Conservation (phyloP, 2,329 filamentous ascomycete species). For the Diplodia scrobiculata region DNA sequence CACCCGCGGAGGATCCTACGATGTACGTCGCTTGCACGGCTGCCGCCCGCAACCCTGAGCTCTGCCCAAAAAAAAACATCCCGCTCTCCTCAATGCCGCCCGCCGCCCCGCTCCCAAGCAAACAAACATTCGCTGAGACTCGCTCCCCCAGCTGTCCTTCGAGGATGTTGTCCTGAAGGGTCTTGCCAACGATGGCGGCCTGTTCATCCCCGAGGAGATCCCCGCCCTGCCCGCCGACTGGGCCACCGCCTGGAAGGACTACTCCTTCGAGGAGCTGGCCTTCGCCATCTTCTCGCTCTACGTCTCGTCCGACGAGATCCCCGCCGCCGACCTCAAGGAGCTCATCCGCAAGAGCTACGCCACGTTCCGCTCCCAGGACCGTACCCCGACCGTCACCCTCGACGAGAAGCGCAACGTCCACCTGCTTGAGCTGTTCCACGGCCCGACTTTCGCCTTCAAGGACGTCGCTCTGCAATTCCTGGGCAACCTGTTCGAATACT, state of each 20-base stretch:
- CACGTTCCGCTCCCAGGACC: slow-evolving; percentile 78
- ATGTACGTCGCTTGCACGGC: slow-evolving; percentile 47
- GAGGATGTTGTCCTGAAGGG: slow-evolving; percentile 90
- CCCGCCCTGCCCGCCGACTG: slow-evolving; percentile 65
- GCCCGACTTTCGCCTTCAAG: slow-evolving; percentile 90
- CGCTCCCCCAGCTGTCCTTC: slow-evolving; percentile 69
- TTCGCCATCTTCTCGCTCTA: slow-evolving; percentile 84
- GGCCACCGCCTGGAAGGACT: slow-evolving; percentile 71
- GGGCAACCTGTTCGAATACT: slow-evolving; percentile 94
- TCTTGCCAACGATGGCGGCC: slow-evolving; percentile 79
- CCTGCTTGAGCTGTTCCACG: slow-evolving; percentile 92
- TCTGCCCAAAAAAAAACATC: slow-evolving; percentile 13
- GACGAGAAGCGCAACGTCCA: slow-evolving; percentile 72
- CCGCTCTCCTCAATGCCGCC: slow-evolving; percentile 10
- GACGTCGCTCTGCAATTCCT: slow-evolving; percentile 92
- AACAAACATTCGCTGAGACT: slow-evolving; percentile 23
- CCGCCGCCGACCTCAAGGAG: slow-evolving; percentile 72
- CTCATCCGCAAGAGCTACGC: slow-evolving; percentile 86
- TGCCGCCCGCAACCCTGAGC: slow-evolving; percentile 5
- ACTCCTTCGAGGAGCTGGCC: slow-evolving; percentile 79
- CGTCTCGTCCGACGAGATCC: slow-evolving; percentile 82
- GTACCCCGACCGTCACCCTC: slow-evolving; percentile 78
- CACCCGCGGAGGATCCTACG: slow-evolving; percentile 64
- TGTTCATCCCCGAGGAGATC: slow-evolving; percentile 85
- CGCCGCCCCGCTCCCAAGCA: slow-evolving; percentile 36